A percentile compares a stretch with the other conserved stretches of the same genome.
Conservation (phyloP, 73 alveolate genomes). For the Chromera velia region DNA sequence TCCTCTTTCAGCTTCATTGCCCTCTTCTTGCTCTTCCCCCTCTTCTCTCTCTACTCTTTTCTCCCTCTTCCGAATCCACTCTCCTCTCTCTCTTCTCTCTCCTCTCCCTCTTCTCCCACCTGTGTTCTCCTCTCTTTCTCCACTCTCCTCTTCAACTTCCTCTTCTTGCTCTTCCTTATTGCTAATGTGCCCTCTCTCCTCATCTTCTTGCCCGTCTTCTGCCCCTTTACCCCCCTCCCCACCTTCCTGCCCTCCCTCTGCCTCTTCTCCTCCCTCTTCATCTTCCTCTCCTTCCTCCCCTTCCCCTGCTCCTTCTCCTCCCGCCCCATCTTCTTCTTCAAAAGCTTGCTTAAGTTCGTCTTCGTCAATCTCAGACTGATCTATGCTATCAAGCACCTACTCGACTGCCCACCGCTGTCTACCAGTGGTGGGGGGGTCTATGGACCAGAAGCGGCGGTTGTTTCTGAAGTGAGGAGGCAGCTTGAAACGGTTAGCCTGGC, state of each 20-base stretch:
- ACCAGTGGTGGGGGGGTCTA: no score
- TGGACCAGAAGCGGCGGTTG: no score
- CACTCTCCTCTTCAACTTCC: constrained; percentile 5
- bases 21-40: neutral
- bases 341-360: no score
- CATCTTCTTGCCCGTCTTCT: neutral
- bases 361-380: no score
- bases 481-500: no score
- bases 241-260: neutral
- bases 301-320: no score
- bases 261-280: neutral
- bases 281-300: no score
- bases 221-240: neutral
- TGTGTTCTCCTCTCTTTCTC: neutral
- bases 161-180: neutral
- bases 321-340: no score
- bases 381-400: no score
- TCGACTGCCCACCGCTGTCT: no score
- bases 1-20: neutral
- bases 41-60: neutral
- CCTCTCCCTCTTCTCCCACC: neutral
- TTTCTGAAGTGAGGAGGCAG: no score
- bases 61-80: constrained; percentile 2
- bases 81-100: neutral
- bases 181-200: neutral